Percentiles rank a stretch among this genome's conserved stretches.
Evolutionary conservation across 2,329 filamentous ascomycete species (phyloP).

Genomic region (Cladosporium sp.): DNA sequence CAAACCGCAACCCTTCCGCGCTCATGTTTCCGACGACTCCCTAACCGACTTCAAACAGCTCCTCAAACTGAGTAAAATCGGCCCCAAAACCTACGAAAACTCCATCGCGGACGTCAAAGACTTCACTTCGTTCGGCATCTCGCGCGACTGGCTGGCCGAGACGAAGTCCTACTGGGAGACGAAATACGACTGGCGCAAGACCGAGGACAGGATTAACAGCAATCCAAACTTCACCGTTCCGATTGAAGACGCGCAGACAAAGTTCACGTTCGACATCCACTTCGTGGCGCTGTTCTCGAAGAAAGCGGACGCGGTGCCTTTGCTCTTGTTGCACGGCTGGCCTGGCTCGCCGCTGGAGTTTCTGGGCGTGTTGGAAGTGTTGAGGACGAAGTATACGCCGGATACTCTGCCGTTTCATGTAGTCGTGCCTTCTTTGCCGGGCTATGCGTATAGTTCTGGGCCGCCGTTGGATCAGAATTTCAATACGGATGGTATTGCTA

Average conservation of each 20-base stretch:
- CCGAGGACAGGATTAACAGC: constrained; percentile 43
- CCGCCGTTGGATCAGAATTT: constrained; percentile 46
- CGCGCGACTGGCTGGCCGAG: constrained; percentile 42
- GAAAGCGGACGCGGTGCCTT: constrained; percentile 34
- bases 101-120: constrained; percentile 34
- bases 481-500: constrained; percentile 34
- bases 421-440: constrained; percentile 51
- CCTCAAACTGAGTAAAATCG: constrained; percentile 44
- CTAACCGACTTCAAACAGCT: constrained; percentile 44
- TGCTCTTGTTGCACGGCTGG: constrained; percentile 36
- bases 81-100: constrained; percentile 48
- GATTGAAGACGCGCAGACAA: constrained; percentile 39
- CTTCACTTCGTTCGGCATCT: constrained; percentile 39
- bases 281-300: constrained; percentile 53
- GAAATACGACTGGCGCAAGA: constrained; percentile 46
- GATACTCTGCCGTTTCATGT: constrained; percentile 52
- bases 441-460: constrained; percentile 46
- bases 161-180: constrained; percentile 40
- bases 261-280: constrained; percentile 40
- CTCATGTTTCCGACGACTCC: constrained; percentile 39
- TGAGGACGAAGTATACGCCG: constrained; percentile 45
- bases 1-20: constrained; percentile 38
- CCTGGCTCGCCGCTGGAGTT: constrained; percentile 36
- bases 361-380: constrained; percentile 25
- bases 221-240: constrained; percentile 48